These are phyloP conservation scores for Xylaria flabelliformis DNA, from an alignment of 495 filamentous ascomycete genomes.

Conservation along the genomic window DNA sequence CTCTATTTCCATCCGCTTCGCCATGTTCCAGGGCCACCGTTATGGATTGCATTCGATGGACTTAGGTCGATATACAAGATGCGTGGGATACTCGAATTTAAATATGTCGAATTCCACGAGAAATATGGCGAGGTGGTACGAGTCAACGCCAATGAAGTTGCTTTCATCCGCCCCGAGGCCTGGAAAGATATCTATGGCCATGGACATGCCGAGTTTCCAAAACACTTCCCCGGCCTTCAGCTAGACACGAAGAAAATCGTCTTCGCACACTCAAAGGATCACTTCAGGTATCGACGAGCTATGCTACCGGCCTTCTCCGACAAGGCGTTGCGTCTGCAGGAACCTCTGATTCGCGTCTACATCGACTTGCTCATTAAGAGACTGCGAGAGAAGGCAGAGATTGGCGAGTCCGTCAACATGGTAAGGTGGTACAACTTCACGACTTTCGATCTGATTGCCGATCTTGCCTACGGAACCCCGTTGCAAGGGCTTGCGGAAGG, in stretches of 20 bases:
- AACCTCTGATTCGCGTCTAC: slow-evolving; percentile 52
- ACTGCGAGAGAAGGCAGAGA: slow-evolving; percentile 45
- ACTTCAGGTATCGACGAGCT: slow-evolving; percentile 50
- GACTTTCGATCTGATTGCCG: slow-evolving; percentile 68
- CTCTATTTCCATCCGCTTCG: slow-evolving; percentile 56
- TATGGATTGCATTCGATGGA: slow-evolving; percentile 50
- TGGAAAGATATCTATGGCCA: slow-evolving; percentile 66
- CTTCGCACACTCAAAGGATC: slow-evolving; percentile 36
- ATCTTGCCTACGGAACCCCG: slow-evolving; percentile 64
- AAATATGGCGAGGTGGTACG: slow-evolving; percentile 62
- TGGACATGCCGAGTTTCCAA: slow-evolving; percentile 40
- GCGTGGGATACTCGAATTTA: slow-evolving; percentile 29
- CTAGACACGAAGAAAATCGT: slow-evolving; percentile 42
- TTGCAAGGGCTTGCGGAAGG: slow-evolving; percentile 56
- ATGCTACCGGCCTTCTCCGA: slow-evolving; percentile 61
- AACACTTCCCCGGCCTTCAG: slow-evolving; percentile 35
- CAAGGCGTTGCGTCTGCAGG: slow-evolving; percentile 53
- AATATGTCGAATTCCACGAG: slow-evolving; percentile 49
- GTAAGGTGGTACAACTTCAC: slow-evolving; percentile 65
- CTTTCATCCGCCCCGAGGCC: slow-evolving; percentile 59
- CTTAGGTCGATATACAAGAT: slow-evolving; percentile 37
- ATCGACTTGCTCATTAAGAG: slow-evolving; percentile 54
- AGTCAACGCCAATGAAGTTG: slow-evolving; percentile 60
- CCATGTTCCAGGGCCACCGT: slow-evolving; percentile 56
- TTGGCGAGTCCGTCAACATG: slow-evolving; percentile 49